These are phyloP conservation scores for Saposhnikovia divaricata DNA, from an alignment of 129 eudicot genomes.

Conservation along the genomic window DNA sequence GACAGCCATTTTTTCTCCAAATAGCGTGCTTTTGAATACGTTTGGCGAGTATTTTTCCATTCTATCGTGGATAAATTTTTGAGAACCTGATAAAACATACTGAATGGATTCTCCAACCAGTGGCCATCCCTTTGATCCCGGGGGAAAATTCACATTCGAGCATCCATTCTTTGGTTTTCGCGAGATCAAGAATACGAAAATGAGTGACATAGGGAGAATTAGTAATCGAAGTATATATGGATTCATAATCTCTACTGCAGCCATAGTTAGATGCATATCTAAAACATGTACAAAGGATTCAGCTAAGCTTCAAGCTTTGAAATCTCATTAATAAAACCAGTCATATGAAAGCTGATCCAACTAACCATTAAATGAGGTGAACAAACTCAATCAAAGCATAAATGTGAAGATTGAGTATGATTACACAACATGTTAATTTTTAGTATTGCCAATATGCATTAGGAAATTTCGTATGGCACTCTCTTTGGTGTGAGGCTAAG, in stretches of 20 bases:
- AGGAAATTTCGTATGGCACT: no score
- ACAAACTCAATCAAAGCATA: no score
- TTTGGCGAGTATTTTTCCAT: constrained; percentile 17
- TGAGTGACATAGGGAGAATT: not conserved
- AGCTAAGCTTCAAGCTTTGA: no score
- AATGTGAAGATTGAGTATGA: no score
- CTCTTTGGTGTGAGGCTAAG: no score
- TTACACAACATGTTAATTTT: no score
- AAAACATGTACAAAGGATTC: no score
- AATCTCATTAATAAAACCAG: no score
- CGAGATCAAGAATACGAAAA: constrained; percentile 2
- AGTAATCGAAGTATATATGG: not conserved
- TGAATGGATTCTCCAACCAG: constrained; percentile 23
- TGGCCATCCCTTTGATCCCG: constrained; percentile 28
- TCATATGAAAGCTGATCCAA: no score
- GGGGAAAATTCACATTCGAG: constrained; percentile 19
- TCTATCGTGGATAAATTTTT: constrained; percentile 24
- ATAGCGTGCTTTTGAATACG: constrained; percentile 17
- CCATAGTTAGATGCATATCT: not conserved
- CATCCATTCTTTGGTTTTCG: constrained; percentile 8
- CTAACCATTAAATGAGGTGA: no score
- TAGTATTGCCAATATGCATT: no score
- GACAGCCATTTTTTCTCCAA: constrained; percentile 24
- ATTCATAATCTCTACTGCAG: not conserved
- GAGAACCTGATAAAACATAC: constrained; percentile 17